phyloP scores from a whole-genome alignment of 768 basidiomycete species.

The Mycena polygramma region DNA sequence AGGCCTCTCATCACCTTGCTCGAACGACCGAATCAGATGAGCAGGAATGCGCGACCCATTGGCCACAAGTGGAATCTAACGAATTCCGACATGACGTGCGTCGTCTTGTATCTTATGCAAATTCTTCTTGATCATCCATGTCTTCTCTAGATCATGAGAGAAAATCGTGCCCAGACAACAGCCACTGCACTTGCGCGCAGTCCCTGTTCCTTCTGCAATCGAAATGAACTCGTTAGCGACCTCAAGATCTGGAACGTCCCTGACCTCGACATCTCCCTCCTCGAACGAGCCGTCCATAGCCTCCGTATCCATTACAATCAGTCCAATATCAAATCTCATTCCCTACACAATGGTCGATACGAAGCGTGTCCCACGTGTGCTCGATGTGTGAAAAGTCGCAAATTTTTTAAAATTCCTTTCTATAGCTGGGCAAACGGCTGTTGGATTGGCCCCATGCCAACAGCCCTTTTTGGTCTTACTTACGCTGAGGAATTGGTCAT shows the following conservation, averaged over 20 bases:
- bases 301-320: conserved; percentile 17
- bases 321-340: conserved; percentile 27
- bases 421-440: conserved; percentile 40
- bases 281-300: background rate
- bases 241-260: background rate
- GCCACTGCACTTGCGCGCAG: background rate
- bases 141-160: conserved; percentile 21
- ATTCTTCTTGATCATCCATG: no score
- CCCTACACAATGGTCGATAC: conserved; percentile 12
- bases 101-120: no score
- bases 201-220: conserved; percentile 31
- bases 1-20: no score
- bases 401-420: conserved; percentile 31
- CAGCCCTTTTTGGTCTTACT: conserved; percentile 23
- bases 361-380: conserved; percentile 23
- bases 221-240: conserved; percentile 11
- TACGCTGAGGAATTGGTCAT: conserved; percentile 8
- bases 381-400: conserved; percentile 9
- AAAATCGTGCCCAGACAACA: conserved; percentile 21
- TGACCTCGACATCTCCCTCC: conserved; percentile 21
- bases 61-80: no score
- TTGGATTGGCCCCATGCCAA: conserved; percentile 37
- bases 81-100: no score
- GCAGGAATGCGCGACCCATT: no score
- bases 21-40: no score